These are phyloP conservation scores for Canavalia gladiata DNA, from an alignment of 306 rosid genomes.

Conservation along the genomic window DNA sequence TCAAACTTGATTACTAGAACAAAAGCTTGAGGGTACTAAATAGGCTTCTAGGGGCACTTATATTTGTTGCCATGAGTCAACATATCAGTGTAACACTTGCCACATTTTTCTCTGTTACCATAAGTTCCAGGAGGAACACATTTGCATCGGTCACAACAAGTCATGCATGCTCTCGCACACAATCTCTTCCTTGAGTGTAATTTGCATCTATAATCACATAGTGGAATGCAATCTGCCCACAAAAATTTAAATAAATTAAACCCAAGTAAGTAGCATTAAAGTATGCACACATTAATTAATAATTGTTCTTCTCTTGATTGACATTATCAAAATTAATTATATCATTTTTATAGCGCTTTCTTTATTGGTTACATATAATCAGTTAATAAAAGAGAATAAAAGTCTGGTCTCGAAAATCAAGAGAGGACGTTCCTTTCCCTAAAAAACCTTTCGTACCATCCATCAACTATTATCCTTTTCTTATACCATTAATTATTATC, in stretches of 20 bases:
- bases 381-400: too few species aligned
- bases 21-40: background rate
- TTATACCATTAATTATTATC: too few species aligned
- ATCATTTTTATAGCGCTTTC: too few species aligned
- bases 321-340: too few species aligned
- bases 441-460: too few species aligned
- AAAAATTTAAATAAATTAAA: background rate
- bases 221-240: slow-evolving; percentile 74
- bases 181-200: slow-evolving; percentile 64
- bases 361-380: too few species aligned
- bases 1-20: background rate
- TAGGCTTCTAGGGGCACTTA: slow-evolving; percentile 72
- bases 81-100: slow-evolving; percentile 91
- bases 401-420: too few species aligned
- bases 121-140: slow-evolving; percentile 96
- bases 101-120: slow-evolving; percentile 85
- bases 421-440: too few species aligned
- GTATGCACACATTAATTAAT: background rate
- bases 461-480: too few species aligned
- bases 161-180: slow-evolving; percentile 80
- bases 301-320: too few species aligned
- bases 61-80: slow-evolving; percentile 67
- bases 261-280: background rate
- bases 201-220: slow-evolving; percentile 69
- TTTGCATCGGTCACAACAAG: slow-evolving; percentile 89